Base-by-base conservation (phyloP, 225 moss, liverwort and hornwort species). In the Polytrichum commune region DNA sequence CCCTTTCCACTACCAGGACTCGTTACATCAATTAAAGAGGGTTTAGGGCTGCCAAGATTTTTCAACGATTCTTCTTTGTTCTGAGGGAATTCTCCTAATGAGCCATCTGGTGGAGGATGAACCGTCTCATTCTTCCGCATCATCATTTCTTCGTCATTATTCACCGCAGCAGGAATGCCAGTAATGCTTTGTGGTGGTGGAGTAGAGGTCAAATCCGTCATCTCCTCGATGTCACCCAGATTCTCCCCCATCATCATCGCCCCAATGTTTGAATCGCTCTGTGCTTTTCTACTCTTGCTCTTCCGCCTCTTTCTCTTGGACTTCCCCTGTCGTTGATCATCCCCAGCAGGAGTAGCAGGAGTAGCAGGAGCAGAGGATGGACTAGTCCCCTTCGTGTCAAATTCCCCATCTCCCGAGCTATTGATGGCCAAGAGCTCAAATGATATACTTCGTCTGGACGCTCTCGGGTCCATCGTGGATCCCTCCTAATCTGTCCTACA, bases 371-470 rank as follows among this genome's bases (percentile, higher is more conserved):
- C 18, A 27, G 35, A 29, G 53, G n/a, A 55, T 35, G 2, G 33
- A 10, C 10, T 35, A 7, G 19, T 38, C 20, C 30, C 61, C 18
- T 74, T 62, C 73, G 72, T 81, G 33, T 69, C 55, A 5, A 57
- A 75, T 58, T 85, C 90, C n/a, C 86, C 88, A 74, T 93, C 95
- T 10, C 93, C 91, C 0, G 90, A 82, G n/a, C 87, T 92, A 19
- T 85, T 65, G 20, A 88, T 78, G 8, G 86, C 72, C 26, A 95
- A 76, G 60, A 95, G 80, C 73, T 93, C 81, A 55, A 85, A 95
- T 18, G 89, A 91, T 4, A 79, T 76, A 35, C 76, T 87, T 61
- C 83, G 20, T 58, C 58, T 58, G 20, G 58, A 58, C 58, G 20
- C 58, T 58, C 58, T 58, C 2, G 20, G 58, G 22, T 24, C 58